phyloP scores from a whole-genome alignment of 176 grass and related monocot species.

The Guadua angustifolia region DNA sequence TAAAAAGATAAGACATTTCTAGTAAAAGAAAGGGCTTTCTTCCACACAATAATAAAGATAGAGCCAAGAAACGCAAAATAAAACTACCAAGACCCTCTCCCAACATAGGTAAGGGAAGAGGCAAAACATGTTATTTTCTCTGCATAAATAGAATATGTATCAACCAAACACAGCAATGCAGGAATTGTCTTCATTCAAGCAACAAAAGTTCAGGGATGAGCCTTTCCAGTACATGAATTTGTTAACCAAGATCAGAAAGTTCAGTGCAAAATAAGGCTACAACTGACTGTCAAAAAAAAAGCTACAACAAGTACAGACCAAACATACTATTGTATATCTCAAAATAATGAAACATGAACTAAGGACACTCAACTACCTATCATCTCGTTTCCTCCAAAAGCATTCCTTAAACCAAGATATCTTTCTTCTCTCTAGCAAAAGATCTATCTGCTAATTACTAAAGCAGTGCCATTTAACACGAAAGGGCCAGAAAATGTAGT shows the following conservation, averaged over 20 bases:
- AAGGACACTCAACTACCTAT: not conserved
- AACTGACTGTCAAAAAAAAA: not conserved
- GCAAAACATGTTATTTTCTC: not conserved
- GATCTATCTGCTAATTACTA: not conserved
- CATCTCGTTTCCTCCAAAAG: not conserved
- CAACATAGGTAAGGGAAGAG: not conserved
- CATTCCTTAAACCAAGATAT: not conserved
- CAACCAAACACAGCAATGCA: not conserved
- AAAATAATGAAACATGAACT: not conserved
- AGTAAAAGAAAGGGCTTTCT: not conserved
- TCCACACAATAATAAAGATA: not conserved
- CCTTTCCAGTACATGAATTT: not conserved
- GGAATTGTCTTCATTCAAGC: not conserved
- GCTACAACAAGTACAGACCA: not conserved
- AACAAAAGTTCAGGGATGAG: not conserved
- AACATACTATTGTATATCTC: not conserved
- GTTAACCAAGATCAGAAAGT: not conserved
- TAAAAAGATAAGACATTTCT: not conserved
- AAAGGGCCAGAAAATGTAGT: not conserved
- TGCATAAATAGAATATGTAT: not conserved
- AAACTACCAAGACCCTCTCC: not conserved
- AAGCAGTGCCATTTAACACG: constrained; percentile 5
- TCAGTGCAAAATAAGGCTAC: not conserved
- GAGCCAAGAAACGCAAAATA: not conserved
- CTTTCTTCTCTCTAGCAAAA: not conserved